Percentiles rank a stretch among this genome's conserved stretches.
These are phyloP conservation scores for Hansfordia pulvinata DNA, from an alignment of 2,329 filamentous ascomycete genomes.

Conservation along the genomic window DNA sequence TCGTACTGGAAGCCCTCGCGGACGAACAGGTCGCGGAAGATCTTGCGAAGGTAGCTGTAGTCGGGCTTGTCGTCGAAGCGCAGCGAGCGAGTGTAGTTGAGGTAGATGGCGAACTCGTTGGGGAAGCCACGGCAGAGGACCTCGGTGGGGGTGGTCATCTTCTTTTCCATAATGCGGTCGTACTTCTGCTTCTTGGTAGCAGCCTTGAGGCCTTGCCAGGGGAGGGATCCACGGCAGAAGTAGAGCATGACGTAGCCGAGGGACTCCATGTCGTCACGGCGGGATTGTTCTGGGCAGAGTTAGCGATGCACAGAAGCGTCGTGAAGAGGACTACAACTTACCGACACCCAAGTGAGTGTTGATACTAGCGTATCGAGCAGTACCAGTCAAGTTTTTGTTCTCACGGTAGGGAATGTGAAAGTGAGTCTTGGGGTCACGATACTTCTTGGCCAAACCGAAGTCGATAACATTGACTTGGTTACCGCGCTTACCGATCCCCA, in stretches of 20 bases:
- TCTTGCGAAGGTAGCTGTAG: slow-evolving; percentile 99
- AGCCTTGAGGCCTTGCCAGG: slow-evolving; percentile 97
- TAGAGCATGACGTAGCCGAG: slow-evolving; percentile 99
- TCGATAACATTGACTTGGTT: slow-evolving; percentile 99
- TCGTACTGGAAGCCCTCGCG: slow-evolving; percentile 99
- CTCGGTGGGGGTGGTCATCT: slow-evolving; percentile 99
- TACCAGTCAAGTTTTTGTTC: slow-evolving; percentile 99
- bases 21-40: slow-evolving; percentile 98
- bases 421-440: slow-evolving; percentile 98
- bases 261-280: slow-evolving; percentile 98
- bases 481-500: slow-evolving; percentile 97
- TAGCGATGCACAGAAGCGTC: slow-evolving; percentile 7
- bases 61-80: slow-evolving; percentile 99
- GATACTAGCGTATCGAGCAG: slow-evolving; percentile 95
- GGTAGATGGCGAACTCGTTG: slow-evolving; percentile 98
- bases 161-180: slow-evolving; percentile 99
- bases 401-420: slow-evolving; percentile 99
- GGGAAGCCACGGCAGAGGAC: slow-evolving; percentile 98
- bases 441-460: slow-evolving; percentile 98
- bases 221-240: slow-evolving; percentile 97
- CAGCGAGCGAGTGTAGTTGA: slow-evolving; percentile 97
- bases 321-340: slow-evolving; percentile 27
- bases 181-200: slow-evolving; percentile 99
- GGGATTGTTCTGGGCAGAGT: slow-evolving; percentile 69
- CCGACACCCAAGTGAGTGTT: slow-evolving; percentile 95